These are phyloP conservation scores for Pichia sp. DNA, from an alignment of 1,139 yeast species.

Conservation along the genomic window DNA sequence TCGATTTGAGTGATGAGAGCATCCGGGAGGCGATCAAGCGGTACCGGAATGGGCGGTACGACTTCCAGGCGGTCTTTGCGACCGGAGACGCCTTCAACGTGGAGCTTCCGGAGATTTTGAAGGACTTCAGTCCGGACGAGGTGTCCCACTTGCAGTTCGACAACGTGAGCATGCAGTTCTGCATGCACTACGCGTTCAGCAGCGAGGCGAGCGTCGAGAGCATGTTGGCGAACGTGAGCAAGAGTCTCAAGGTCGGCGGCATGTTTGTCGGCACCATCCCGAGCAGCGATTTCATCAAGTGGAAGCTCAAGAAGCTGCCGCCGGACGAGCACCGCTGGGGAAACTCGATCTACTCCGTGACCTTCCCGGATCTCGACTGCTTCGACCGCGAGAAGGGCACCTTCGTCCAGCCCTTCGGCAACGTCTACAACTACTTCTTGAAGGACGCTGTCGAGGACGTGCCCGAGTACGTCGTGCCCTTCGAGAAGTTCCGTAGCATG, in stretches of 20 bases:
- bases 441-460: slow-evolving; percentile 95
- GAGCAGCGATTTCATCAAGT: slow-evolving; percentile 75
- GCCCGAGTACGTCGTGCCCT: slow-evolving; percentile 97
- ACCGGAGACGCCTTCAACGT: slow-evolving; percentile 88
- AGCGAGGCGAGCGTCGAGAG: slow-evolving; percentile 73
- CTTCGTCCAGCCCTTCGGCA: slow-evolving; percentile 77
- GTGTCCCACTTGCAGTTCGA: slow-evolving; percentile 69
- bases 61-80: slow-evolving; percentile 73
- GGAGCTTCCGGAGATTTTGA: slow-evolving; percentile 66
- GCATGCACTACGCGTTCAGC: slow-evolving; percentile 92
- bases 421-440: slow-evolving; percentile 72
- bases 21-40: slow-evolving; percentile 80
- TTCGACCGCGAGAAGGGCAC: slow-evolving; percentile 59
- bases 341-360: slow-evolving; percentile 73
- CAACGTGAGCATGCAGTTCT: slow-evolving; percentile 83
- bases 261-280: slow-evolving; percentile 91
- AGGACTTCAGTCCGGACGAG: slow-evolving; percentile 47
- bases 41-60: slow-evolving; percentile 49
- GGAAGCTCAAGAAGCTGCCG: slow-evolving; percentile 49
- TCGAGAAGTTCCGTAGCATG: slow-evolving; percentile 74
- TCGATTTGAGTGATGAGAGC: slow-evolving; percentile 88
- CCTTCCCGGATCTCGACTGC: slow-evolving; percentile 49
- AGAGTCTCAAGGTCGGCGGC: slow-evolving; percentile 77
- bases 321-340: slow-evolving; percentile 70
- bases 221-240: slow-evolving; percentile 68